phyloP scores from a whole-genome alignment of 441 rosid genomes.

The Populus trichocarpa region DNA sequence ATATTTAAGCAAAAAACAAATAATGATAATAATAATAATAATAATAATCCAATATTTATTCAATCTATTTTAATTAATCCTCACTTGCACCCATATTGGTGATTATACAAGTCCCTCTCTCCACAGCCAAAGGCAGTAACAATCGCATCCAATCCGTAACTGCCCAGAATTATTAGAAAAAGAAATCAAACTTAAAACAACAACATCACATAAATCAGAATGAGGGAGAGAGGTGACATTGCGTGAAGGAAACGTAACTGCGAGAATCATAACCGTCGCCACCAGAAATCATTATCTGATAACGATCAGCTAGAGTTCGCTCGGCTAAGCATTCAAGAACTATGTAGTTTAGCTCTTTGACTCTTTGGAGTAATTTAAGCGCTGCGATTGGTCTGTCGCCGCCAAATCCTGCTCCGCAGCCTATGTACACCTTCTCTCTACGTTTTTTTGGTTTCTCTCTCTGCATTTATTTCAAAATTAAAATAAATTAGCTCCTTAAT shows the following conservation, averaged over 20 bases:
- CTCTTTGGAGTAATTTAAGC: conserved; percentile 73
- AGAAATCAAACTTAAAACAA: background rate
- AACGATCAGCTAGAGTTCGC: conserved; percentile 85
- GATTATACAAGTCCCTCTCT: conserved; percentile 57
- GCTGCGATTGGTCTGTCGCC: conserved; percentile 86
- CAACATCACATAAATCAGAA: background rate
- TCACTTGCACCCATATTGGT: conserved; percentile 97
- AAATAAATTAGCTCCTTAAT: background rate
- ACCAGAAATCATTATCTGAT: conserved; percentile 55
- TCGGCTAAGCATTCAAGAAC: conserved; percentile 98
- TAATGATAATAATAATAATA: background rate
- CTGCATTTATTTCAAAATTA: conserved; percentile 35
- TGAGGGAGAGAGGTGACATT: background rate
- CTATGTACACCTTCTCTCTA: conserved; percentile 60
- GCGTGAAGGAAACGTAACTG: conserved; percentile 32
- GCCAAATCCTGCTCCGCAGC: conserved; percentile 94
- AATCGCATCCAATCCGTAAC: conserved; percentile 82
- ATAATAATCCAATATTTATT: conserved; percentile 1
- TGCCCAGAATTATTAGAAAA: conserved; percentile 12
- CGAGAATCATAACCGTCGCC: conserved; percentile 73
- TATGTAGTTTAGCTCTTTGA: conserved; percentile 58
- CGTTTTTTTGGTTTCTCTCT: conserved; percentile 54
- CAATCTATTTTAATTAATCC: conserved; percentile 4
- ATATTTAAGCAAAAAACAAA: background rate
- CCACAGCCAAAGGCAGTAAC: conserved; percentile 73